Conservation (phyloP, 78 protist species). For the Dictyostelium discoideum region DNA sequence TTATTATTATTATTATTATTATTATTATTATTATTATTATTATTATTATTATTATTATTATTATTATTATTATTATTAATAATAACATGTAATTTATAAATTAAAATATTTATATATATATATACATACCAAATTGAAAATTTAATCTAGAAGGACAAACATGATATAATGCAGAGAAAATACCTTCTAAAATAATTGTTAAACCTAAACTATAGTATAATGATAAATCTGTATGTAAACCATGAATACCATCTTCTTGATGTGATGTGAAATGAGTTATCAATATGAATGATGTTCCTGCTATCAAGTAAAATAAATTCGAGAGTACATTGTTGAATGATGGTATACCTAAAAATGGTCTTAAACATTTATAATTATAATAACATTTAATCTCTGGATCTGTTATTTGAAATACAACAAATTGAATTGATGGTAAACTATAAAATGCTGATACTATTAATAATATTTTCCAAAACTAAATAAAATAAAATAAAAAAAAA, state of each 20-base stretch:
- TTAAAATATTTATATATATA: no score
- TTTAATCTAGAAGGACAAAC: slow-evolving; percentile 83
- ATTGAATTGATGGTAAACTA: slow-evolving; percentile 81
- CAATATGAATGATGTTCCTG: slow-evolving; percentile 59
- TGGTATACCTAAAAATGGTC: slow-evolving; percentile 37
- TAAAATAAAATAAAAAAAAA: background rate
- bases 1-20: no score
- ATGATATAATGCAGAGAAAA: slow-evolving; percentile 79
- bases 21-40: no score
- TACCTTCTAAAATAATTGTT: slow-evolving; percentile 57
- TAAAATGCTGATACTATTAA: slow-evolving; percentile 72
- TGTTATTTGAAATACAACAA: slow-evolving; percentile 75
- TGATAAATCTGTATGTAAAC: slow-evolving; percentile 78
- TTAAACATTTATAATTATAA: slow-evolving; percentile 78
- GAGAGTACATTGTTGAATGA: slow-evolving; percentile 79
- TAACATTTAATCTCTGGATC: slow-evolving; percentile 55
- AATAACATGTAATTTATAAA: no score
- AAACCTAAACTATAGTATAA: slow-evolving; percentile 72
- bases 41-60: background rate
- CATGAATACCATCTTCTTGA: slow-evolving; percentile 50
- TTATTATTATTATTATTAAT: no score
- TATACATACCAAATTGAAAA: slow-evolving; percentile 80
- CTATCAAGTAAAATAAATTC: slow-evolving; percentile 67
- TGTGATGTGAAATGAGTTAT: slow-evolving; percentile 33
- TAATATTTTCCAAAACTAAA: slow-evolving; percentile 81